Conservation (phyloP, 257 asterid species). For the Fraxinus anomala region DNA sequence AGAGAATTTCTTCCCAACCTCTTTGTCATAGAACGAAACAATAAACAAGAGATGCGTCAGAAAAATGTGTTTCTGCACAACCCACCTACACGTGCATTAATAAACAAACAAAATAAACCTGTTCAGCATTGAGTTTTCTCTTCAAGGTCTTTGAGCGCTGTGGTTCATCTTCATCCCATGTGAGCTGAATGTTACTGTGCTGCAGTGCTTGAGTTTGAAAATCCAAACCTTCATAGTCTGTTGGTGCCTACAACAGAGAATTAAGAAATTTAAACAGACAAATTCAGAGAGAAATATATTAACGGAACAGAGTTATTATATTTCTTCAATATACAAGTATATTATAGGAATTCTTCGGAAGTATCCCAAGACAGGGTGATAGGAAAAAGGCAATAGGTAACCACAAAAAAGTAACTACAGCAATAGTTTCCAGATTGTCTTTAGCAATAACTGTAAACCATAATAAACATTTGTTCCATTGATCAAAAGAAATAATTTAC, state of each 20-base stretch:
- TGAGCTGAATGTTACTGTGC: constrained; percentile 75
- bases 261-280: constrained; percentile 15
- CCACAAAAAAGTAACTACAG: background rate
- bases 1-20: background rate
- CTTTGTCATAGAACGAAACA: constrained; percentile 4
- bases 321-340: background rate
- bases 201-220: constrained; percentile 87
- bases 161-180: constrained; percentile 99
- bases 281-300: background rate
- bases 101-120: constrained; percentile 49
- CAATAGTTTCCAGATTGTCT: background rate
- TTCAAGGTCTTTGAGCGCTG: constrained; percentile 67
- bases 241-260: constrained; percentile 58
- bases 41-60: background rate
- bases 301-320: background rate
- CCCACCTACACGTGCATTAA: background rate
- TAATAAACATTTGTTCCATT: background rate
- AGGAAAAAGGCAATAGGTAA: background rate
- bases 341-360: background rate
- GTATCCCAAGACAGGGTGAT: background rate
- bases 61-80: background rate
- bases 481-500: constrained; percentile 39
- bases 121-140: constrained; percentile 65
- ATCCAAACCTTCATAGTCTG: constrained; percentile 79
- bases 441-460: background rate